Evolutionary conservation across 2,329 filamentous ascomycete genomes (phyloP).

Genomic region (Verticillium isaacii): DNA sequence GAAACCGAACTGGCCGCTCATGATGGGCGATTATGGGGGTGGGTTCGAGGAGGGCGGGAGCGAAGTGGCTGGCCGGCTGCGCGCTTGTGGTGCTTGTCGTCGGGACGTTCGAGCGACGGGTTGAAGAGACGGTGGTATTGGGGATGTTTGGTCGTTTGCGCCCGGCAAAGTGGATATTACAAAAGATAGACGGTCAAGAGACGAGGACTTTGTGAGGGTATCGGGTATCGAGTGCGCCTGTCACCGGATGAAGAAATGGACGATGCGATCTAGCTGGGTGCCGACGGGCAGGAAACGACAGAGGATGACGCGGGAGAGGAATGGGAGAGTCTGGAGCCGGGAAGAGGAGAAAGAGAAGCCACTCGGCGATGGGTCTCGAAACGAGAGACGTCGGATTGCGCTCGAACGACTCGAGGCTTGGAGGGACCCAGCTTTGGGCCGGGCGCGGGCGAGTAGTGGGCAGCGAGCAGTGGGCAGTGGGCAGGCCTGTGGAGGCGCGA

Average conservation of each 20-base stretch:
- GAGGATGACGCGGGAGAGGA: slow-evolving; percentile 6
- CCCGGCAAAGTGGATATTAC: background rate
- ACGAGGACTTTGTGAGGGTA: slow-evolving; percentile 8
- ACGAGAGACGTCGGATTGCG: slow-evolving; percentile 20
- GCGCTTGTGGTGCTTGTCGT: background rate
- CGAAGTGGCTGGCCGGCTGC: background rate
- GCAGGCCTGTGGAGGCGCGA: slow-evolving; percentile 8
- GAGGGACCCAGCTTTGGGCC: slow-evolving; percentile 9
- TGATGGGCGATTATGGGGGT: background rate
- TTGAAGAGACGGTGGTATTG: background rate
- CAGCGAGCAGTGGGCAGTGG: background rate
- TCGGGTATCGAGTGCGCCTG: slow-evolving; percentile 12
- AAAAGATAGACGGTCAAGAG: background rate
- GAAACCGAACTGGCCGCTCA: slow-evolving; percentile 49
- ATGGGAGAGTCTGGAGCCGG: slow-evolving; percentile 9
- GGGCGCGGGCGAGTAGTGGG: slow-evolving; percentile 12
- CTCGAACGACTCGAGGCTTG: background rate
- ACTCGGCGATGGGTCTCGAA: slow-evolving; percentile 15
- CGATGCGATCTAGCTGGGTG: background rate
- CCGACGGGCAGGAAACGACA: slow-evolving; percentile 1
- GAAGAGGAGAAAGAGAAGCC: slow-evolving; percentile 7
- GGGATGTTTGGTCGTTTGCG: slow-evolving; percentile 5
- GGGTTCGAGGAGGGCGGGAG: background rate
- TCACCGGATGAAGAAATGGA: slow-evolving; percentile 15
- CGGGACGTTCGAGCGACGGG: background rate